Base-by-base conservation (phyloP, 441 rosid genomes). In the Eutrema salsugineum region DNA sequence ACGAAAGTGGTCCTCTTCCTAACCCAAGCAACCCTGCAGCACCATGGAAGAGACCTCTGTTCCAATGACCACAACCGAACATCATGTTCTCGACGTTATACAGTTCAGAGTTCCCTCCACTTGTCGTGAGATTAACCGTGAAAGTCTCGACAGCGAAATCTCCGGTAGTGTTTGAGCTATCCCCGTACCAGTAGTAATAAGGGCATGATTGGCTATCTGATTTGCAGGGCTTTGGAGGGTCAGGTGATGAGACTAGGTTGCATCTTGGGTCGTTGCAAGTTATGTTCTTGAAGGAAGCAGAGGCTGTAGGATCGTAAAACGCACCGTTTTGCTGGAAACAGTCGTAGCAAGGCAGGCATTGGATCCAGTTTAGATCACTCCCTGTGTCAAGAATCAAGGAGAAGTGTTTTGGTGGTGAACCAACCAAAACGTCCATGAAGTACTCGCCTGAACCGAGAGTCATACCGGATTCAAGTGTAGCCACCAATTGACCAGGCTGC, bases 21-120 rank as follows among this genome's bases (percentile, higher is more conserved):
- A 93, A 85, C 0, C 98, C 97, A 53, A 93, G 75, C 56, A 93
- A 20, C 3, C 98, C 98, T 11, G 97, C 83, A 56, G 97, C 94
- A 20, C 96, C 94, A 24, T 86, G 84, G 79, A 91, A 91, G 3
- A 81, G 80, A 47, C 97, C 98, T 72, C 98, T 67, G 60, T 91
- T 93, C 98, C 98, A 89, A 77, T 91, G 94, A 19, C 98, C 98
- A 62, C 97, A 91, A 14, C 98, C 98, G 35, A 94, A 91, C 94
- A 88, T 89, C 60, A 94, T 78, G 16, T 88, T 83, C 75, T 94
- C 91, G 1, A 90, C 90, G 6, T 30, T 74, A 48, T 67, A 87
- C 20, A 83, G 70, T 51, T 84, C 91, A 0, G 98, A 79, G 11
- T 78, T 81, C 57, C 88, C 87, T 1, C 76, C 48, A 1, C 68